phyloP scores from a whole-genome alignment of 2,329 filamentous ascomycete genomes.

The Aspergillus uvarum region DNA sequence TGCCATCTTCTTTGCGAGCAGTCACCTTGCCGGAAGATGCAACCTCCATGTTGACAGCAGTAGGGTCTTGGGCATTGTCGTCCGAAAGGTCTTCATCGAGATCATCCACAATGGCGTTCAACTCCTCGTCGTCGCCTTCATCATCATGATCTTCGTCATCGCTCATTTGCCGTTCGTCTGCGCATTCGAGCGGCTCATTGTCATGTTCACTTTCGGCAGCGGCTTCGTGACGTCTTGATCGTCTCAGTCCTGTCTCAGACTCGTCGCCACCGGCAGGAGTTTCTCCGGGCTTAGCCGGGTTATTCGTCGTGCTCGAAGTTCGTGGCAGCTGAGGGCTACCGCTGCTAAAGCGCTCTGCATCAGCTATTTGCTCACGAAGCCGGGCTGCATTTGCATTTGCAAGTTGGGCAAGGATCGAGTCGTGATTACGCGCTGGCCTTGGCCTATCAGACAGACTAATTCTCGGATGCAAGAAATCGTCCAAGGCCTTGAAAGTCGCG shows the following conservation, averaged over 20 bases:
- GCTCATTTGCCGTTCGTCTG: constrained; percentile 82
- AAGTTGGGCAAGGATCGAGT: constrained; percentile 68
- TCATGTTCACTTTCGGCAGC: constrained; percentile 60
- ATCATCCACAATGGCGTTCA: constrained; percentile 88
- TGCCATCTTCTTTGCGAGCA: constrained; percentile 88
- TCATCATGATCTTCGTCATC: constrained; percentile 67
- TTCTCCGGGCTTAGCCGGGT: constrained; percentile 16
- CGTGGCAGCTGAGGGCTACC: constrained; percentile 30
- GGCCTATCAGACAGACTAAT: constrained; percentile 79
- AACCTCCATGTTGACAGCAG: constrained; percentile 88
- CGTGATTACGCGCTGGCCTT: constrained; percentile 58
- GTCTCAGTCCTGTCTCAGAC: constrained; percentile 53
- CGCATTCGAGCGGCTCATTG: constrained; percentile 79
- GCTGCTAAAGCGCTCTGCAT: constrained; percentile 30
- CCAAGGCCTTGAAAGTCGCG: constrained; percentile 92
- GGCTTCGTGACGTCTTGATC: constrained; percentile 61
- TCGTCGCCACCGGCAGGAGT: constrained; percentile 35
- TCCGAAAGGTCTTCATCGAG: constrained; percentile 80
- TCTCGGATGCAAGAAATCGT: constrained; percentile 90
- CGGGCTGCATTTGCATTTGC: constrained; percentile 72
- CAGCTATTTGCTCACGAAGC: constrained; percentile 52
- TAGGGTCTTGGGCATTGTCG: constrained; percentile 73
- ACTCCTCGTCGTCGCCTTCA: constrained; percentile 55
- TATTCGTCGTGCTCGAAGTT: constrained; percentile 22
- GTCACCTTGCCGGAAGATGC: constrained; percentile 83